These are phyloP conservation scores for Nissolia schottii DNA, from an alignment of 306 rosid genomes.

Conservation along the genomic window DNA sequence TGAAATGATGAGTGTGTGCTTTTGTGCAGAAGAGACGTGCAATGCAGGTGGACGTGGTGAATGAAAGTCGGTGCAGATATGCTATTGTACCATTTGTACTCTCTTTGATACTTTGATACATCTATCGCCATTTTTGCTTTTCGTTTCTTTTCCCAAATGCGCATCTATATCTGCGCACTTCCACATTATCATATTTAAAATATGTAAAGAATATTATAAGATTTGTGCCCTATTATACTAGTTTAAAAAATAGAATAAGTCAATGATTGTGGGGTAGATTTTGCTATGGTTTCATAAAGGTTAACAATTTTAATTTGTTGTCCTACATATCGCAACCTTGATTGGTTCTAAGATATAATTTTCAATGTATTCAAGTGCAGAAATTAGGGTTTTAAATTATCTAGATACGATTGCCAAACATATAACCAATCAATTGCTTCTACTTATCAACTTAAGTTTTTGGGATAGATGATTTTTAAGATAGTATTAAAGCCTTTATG, in stretches of 20 bases:
- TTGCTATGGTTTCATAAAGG: too few species aligned
- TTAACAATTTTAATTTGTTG: background rate
- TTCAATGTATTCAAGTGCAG: too few species aligned
- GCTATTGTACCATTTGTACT: constrained; percentile 17
- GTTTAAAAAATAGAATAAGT: background rate
- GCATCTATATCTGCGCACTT: background rate
- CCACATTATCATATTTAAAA: background rate
- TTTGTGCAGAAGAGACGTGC: background rate
- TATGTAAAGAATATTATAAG: background rate
- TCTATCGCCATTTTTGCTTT: background rate
- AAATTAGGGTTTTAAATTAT: too few species aligned
- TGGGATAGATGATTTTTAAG: too few species aligned
- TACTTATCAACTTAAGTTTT: too few species aligned
- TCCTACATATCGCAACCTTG: background rate
- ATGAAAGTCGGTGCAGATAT: constrained; percentile 12
- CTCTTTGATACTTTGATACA: background rate
- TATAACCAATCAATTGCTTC: too few species aligned
- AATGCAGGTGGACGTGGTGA: background rate
- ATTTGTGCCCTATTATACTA: background rate
- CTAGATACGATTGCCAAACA: too few species aligned
- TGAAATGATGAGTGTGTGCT: background rate
- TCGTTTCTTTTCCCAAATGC: background rate
- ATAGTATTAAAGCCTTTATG: too few species aligned
- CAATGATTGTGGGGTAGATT: too few species aligned
- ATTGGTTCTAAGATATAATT: background rate